Evolutionary conservation across 352 stramenopile species (phyloP), one percentile per base, ranked within the genome.

Genomic region (Poterioochromonas sp.): DNA sequence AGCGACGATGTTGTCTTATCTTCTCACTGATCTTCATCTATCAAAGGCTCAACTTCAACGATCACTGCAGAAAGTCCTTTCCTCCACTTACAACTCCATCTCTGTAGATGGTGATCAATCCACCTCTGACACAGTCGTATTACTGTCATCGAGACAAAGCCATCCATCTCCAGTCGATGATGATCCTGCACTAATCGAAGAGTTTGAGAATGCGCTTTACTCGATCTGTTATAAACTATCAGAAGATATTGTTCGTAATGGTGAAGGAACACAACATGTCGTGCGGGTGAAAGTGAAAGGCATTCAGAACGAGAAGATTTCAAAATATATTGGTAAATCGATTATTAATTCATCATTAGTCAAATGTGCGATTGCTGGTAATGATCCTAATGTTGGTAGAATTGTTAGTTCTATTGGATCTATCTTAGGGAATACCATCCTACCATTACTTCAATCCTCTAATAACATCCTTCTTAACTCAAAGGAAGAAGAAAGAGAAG

Each of bases 21-120:
- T 96, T 63, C 83, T 95, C 78, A 95, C 91, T 22, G 87, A 95
- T 85, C 83, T 87, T 41, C 85, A 82, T 60, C 81, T 92, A 80
- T 88, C 90, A 39, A 88, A 88, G 65, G 87, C 93, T 63, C 84
- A 89, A 77, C 82, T 96, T 62, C 88, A 90, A 44, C 81, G 88
- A 74, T 71, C 90, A 70, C 83, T 96, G 35, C 84, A 81, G 32
- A 87, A 93, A 53, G 89, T 92, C 63, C 88, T 94, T 12, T 85
- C 84, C 64, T 86, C 90, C 69, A 93, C 90, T 65, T 96, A 92
- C 87, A 96, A 96, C 82, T 87, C 89, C 74, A 93, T 96, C 83
- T 97, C 90, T 82, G 90, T 99, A 44, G 95, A 99, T 87, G 95
- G 93, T 79, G 95, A 98, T 85, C 93, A 98, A 86, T 97, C 90